Percentiles rank a stretch among this genome's conserved stretches.
Conservation (phyloP, 805 yeast species). For the Candida dajiaensis region DNA sequence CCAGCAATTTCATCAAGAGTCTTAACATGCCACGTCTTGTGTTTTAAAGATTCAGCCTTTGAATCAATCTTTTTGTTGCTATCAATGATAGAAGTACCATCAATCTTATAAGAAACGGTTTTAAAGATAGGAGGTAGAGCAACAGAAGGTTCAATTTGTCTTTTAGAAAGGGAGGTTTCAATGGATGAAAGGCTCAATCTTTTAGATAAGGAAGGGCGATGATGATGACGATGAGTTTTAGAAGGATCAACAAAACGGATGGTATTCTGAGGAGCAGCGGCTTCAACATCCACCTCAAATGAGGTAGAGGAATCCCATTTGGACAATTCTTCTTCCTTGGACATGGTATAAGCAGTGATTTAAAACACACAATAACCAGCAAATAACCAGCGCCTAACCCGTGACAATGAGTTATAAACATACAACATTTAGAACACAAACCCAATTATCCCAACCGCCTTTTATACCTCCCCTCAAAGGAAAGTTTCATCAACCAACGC, state of each 20-base stretch:
- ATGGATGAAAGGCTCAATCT: not conserved
- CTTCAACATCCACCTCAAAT: conserved; percentile 2
- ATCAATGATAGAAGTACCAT: conserved; percentile 14
- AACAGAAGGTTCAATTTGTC: conserved; percentile 19
- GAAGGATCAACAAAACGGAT: not conserved
- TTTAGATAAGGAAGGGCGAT: not conserved
- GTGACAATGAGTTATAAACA: no score
- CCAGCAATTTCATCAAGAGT: conserved; percentile 21
- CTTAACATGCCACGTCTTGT: conserved; percentile 28
- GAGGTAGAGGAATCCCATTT: not conserved
- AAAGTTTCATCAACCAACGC: no score
- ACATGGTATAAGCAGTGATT: not conserved
- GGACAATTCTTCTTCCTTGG: not conserved
- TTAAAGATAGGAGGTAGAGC: conserved; percentile 33
- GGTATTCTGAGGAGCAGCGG: conserved; percentile 10
- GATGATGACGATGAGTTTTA: not conserved
- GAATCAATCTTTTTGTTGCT: conserved; percentile 12
- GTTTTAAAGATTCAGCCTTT: conserved; percentile 21
- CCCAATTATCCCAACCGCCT: no score
- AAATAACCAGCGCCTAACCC: not conserved
- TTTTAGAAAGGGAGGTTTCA: not conserved
- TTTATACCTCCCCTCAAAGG: no score
- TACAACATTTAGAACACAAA: no score
- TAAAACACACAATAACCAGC: not conserved
- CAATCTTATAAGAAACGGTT: conserved; percentile 33